Evolutionary conservation across 495 filamentous ascomycete species (phyloP), one percentile per base, ranked within the genome.

Genomic region (Penicillium cataractarum): DNA sequence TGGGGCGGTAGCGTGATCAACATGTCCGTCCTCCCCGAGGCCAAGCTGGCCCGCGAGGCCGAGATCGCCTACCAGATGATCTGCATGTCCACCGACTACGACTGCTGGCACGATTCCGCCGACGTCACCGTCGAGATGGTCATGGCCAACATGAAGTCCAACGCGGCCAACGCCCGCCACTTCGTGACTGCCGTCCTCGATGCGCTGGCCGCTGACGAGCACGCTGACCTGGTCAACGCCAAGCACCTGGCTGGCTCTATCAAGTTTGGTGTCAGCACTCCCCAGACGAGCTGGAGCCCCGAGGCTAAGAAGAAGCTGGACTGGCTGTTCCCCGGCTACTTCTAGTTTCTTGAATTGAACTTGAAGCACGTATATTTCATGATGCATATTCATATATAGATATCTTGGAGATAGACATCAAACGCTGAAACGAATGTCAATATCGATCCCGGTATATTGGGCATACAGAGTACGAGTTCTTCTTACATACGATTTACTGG

Each of bases 51-150:
- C 29, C 84, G 90, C 33, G 95, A 99, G 81, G 96, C 96, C 5
- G 96, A 99, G 80, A 89, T 99, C 65, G 90, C 89, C 17, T 97
- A 97, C 71, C 92, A 94, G 79, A 94, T 97, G 86, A 94, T 99
- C 66, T 97, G 94, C 82, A 99, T 99, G 96, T 89, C 90, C 29
- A 99, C 95, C 24, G 95, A 99, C 78, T 99, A 99, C 70, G 96
- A 99, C 76, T 97, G 93, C 85, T 98, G 95, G 95, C 90, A 91
- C 72, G 76, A 77, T 57, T 81, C 81, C 6, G 90, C 89, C 42
- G 87, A 85, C 58, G 95, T 99, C 35, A 93, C 90, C 62, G 95
- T 99, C 8, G 91, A 91, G 71, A 97, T 97, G 90, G 96, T 99
- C 15, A 94, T 97, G 89, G 90, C 86, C 48, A 89, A 97, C 75